Base-by-base conservation (phyloP, 1,284 basidiomycete genomes). In the Heliocybe sulcata region DNA sequence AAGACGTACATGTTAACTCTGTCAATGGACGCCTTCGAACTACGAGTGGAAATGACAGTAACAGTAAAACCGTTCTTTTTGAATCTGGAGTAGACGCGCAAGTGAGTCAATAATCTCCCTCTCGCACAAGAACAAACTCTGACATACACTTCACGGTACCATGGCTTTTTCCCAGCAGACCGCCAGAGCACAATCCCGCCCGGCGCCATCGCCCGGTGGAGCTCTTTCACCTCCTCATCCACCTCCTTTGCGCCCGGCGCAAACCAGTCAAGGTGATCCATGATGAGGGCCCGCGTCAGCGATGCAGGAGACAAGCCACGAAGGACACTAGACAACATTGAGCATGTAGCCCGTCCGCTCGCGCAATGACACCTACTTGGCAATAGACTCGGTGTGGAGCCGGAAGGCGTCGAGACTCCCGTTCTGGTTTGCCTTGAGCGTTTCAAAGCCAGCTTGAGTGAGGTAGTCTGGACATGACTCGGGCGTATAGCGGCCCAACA, bases 231-330 rank as follows among this genome's bases (percentile, higher is more conserved):
- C 64, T 90, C 87, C 48, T 81, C 76, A 54, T 85, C 80, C 16
- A 81, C 78, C 54, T 83, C 84, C 55, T 70, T 65, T 2, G 81
- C 75, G 20, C 80, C 81, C 1, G 81, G 81, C 29, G 77, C 69
- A 66, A 89, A 90, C 87, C 84, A 89, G 63, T 90, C 88, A 54
- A 90, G 77, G 57, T 87, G 85, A 67, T 92, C 90, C 90, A 93
- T 92, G 54, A 90, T 76, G 55, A 92, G 79, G 10, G 81, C 78
- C 45, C 83, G 80, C 31, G 85, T 86, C 35, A 90, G 70, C 16
- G 77, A 79, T 49, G 69, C 72, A 48, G 73, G 67, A 0, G 73
- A 68, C n/a, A 89, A 71, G 23, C 81, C 82, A 19, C 75, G 72
- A 4, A 87, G 70, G 2, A 84, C 83, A 57, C 82, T 85, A 55